Conservation (phyloP, 1,284 basidiomycete genomes). For the Somion occarium region DNA sequence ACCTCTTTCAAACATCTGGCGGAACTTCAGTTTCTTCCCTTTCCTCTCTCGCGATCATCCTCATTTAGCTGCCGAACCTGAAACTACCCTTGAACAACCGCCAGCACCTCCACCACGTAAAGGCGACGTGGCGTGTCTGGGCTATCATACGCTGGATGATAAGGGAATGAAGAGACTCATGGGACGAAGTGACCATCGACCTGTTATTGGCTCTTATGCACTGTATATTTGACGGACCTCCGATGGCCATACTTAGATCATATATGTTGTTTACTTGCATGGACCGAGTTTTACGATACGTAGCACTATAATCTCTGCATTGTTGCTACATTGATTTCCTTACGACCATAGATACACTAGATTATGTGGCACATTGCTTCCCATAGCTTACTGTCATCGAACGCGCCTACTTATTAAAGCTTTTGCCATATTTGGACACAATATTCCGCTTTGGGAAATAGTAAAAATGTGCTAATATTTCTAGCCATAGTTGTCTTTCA, state of each 20-base stretch:
- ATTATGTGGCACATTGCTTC: neutral
- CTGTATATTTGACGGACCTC: constrained; percentile 41
- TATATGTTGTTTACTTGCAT: neutral
- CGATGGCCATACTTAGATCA: neutral
- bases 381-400: too few species aligned
- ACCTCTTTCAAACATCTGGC: constrained; percentile 25
- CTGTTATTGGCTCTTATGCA: constrained; percentile 72
- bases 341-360: neutral
- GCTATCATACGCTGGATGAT: constrained; percentile 74
- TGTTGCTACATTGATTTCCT: too few species aligned
- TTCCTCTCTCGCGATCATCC: constrained; percentile 34
- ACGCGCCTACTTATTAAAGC: too few species aligned
- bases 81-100: constrained; percentile 24
- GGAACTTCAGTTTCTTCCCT: constrained; percentile 50
- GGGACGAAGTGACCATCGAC: constrained; percentile 76
- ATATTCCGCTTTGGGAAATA: too few species aligned
- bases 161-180: constrained; percentile 68
- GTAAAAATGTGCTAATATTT: too few species aligned
- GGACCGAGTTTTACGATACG: neutral
- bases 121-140: constrained; percentile 66
- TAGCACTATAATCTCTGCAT: neutral
- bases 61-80: constrained; percentile 10
- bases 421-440: too few species aligned
- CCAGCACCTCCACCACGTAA: constrained; percentile 29
- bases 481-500: too few species aligned